Evolutionary conservation across 1,139 yeast genomes (phyloP).

Genomic region (Eremothecium coryli): DNA sequence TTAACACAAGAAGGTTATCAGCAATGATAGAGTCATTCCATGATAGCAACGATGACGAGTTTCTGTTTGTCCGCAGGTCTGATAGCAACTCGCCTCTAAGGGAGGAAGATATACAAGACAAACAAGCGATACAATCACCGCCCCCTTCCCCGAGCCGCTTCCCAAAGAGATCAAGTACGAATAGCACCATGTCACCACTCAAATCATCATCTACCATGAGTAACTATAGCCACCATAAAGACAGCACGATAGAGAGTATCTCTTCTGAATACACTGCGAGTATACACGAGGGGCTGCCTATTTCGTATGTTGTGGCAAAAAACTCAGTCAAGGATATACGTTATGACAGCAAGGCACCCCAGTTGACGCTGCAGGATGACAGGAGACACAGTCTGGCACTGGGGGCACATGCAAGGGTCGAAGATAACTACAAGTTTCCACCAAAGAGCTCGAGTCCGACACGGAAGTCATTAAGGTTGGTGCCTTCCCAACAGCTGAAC

Average conservation of each 20-base stretch:
- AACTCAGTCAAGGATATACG: slow-evolving; percentile 2
- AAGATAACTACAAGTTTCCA: slow-evolving; percentile 1
- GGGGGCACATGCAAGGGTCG: background rate
- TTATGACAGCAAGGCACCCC: slow-evolving; percentile 16
- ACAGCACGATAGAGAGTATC: slow-evolving; percentile 34
- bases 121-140: background rate
- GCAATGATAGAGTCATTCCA: slow-evolving; percentile 27
- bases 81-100: slow-evolving; percentile 6
- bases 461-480: slow-evolving; percentile 1
- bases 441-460: slow-evolving; percentile 1
- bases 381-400: slow-evolving; percentile 1
- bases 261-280: slow-evolving; percentile 39
- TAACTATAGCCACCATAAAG: background rate
- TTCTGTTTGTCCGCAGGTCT: slow-evolving; percentile 9
- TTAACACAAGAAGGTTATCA: slow-evolving; percentile 23
- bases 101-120: background rate
- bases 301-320: slow-evolving; percentile 32
- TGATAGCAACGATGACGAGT: slow-evolving; percentile 13
- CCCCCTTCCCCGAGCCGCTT: background rate
- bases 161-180: background rate
- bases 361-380: slow-evolving; percentile 9
- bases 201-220: background rate
- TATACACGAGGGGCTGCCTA: slow-evolving; percentile 38
- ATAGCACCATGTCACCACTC: background rate
- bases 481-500: slow-evolving; percentile 3